Evolutionary conservation across 1,139 yeast genomes (phyloP).

Genomic region (Pichia inconspicua): DNA sequence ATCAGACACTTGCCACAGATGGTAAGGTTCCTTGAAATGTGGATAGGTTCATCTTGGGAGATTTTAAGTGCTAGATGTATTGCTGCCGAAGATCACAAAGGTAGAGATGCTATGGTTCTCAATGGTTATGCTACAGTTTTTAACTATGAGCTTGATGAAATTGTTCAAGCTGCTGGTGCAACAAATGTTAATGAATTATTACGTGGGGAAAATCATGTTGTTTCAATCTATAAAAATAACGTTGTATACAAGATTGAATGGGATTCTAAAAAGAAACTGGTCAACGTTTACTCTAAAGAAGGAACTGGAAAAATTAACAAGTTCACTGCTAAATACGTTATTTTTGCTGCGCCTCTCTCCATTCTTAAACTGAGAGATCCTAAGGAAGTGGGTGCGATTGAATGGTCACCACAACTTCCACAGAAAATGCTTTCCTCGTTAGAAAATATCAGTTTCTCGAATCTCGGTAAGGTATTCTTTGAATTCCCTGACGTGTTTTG

Average conservation of each 20-base stretch:
- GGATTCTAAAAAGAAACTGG: slow-evolving; percentile 22
- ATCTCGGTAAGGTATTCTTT: slow-evolving; percentile 68
- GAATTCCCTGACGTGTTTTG: slow-evolving; percentile 67
- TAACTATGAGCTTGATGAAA: slow-evolving; percentile 36
- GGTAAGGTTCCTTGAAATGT: slow-evolving; percentile 49
- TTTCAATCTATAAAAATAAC: slow-evolving; percentile 35
- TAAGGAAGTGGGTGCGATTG: slow-evolving; percentile 37
- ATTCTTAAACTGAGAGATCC: slow-evolving; percentile 38
- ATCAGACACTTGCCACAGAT: slow-evolving; percentile 39
- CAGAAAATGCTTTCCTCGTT: slow-evolving; percentile 35
- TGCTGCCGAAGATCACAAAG: slow-evolving; percentile 16
- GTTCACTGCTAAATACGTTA: slow-evolving; percentile 41
- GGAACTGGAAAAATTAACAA: slow-evolving; percentile 20
- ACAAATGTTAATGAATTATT: slow-evolving; percentile 10
- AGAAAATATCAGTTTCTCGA: slow-evolving; percentile 48
- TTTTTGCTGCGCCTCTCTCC: slow-evolving; percentile 75
- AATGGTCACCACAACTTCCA: slow-evolving; percentile 59
- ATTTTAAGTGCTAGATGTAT: slow-evolving; percentile 34
- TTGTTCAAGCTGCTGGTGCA: slow-evolving; percentile 29
- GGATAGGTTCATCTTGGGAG: slow-evolving; percentile 71
- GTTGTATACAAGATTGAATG: slow-evolving; percentile 41
- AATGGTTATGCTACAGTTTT: slow-evolving; percentile 54
- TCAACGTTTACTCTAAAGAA: slow-evolving; percentile 21
- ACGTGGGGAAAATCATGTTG: slow-evolving; percentile 9
- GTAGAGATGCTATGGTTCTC: slow-evolving; percentile 61